These are phyloP conservation scores for Margaritispora aquatica DNA, from an alignment of 495 filamentous ascomycete genomes.

Conservation along the genomic window DNA sequence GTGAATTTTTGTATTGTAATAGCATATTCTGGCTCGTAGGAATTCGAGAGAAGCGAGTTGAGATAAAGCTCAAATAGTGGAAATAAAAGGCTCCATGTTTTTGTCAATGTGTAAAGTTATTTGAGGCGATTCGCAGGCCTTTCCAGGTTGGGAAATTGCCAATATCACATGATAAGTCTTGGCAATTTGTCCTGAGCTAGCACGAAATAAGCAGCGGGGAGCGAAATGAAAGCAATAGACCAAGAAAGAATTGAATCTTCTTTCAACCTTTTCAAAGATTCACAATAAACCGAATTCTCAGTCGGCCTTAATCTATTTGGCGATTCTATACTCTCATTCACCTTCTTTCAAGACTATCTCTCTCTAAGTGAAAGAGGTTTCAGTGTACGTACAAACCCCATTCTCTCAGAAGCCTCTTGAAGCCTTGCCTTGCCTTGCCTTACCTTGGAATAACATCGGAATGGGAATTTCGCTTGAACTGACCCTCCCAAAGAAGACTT, in stretches of 20 bases:
- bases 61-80: neutral
- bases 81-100: too few relatives aligned
- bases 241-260: too few relatives aligned
- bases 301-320: neutral
- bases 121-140: too few relatives aligned
- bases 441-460: conserved; percentile 11
- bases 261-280: neutral
- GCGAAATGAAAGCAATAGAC: neutral
- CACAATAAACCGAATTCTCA: neutral
- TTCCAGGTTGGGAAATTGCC: too few relatives aligned
- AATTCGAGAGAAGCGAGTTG: neutral
- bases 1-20: neutral
- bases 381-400: conserved; percentile 5
- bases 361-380: conserved; percentile 11
- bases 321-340: conserved; percentile 23
- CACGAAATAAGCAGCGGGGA: neutral
- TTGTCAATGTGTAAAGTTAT: too few relatives aligned
- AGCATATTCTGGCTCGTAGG: neutral
- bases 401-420: conserved; percentile 13
- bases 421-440: too few relatives aligned
- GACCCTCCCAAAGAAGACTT: conserved; percentile 8
- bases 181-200: neutral
- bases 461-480: conserved; percentile 21
- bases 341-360: conserved; percentile 6
- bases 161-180: neutral